Conservation (phyloP, 129 eudicot species). For the Dittrichia graveolens region DNA sequence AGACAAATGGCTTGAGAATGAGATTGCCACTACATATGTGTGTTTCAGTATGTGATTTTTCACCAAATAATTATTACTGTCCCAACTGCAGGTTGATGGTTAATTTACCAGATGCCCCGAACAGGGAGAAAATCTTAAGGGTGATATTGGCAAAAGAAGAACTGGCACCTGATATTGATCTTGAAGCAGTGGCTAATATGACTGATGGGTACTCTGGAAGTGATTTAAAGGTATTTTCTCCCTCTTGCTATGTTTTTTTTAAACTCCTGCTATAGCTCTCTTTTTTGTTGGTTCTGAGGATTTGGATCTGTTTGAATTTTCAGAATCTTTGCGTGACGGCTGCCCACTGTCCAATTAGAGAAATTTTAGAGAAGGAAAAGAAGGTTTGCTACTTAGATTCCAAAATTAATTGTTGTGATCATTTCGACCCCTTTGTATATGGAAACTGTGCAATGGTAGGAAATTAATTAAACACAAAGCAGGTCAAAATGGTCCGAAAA, state of each 20-base stretch:
- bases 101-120: constrained; percentile 76
- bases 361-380: constrained; percentile 80
- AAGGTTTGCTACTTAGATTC: constrained; percentile 47
- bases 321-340: constrained; percentile 96
- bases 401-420: background rate
- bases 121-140: constrained; percentile 74
- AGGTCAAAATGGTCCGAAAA: background rate
- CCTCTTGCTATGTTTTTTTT: background rate
- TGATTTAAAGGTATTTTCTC: constrained; percentile 71
- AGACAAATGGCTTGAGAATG: too few relatives aligned
- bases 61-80: background rate
- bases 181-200: constrained; percentile 75
- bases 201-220: constrained; percentile 97
- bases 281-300: constrained; percentile 11
- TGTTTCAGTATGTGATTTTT: too few relatives aligned
- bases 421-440: background rate
- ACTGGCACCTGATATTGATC: constrained; percentile 66
- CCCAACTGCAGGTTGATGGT: constrained; percentile 74
- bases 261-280: background rate
- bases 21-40: too few relatives aligned
- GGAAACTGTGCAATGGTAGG: background rate
- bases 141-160: constrained; percentile 88
- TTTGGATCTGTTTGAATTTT: constrained; percentile 9
- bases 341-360: constrained; percentile 95
- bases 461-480: background rate